phyloP scores from a whole-genome alignment of 257 asterid species.

The Handroanthus guayacan region DNA sequence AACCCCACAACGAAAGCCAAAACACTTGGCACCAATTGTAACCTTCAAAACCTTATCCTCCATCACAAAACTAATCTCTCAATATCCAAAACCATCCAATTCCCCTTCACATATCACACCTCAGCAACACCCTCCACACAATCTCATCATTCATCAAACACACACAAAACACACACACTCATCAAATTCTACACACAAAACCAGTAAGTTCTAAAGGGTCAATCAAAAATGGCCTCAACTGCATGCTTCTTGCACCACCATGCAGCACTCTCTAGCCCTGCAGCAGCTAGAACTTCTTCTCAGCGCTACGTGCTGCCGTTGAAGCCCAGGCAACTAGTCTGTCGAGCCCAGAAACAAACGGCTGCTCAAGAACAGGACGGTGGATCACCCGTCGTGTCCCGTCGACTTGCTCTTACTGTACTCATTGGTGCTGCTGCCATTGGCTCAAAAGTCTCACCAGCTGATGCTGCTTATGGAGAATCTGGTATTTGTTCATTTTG shows the following conservation, averaged over 20 bases:
- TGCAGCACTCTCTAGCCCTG: conserved; percentile 50
- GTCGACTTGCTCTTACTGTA: conserved; percentile 68
- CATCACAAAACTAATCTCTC: conserved; percentile 48
- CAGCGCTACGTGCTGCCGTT: conserved; percentile 44
- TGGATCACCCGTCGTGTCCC: conserved; percentile 48
- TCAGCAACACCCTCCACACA: conserved; percentile 32
- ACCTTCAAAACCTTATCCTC: conserved; percentile 57
- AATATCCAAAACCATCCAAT: conserved; percentile 43
- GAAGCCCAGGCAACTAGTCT: conserved; percentile 55
- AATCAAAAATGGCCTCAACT: conserved; percentile 71
- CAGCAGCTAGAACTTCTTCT: conserved; percentile 42
- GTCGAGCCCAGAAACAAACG: conserved; percentile 63
- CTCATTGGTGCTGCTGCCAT: conserved; percentile 74
- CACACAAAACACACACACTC: too few relatives aligned
- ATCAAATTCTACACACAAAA: conserved; percentile 6
- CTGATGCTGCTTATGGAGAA: conserved; percentile 93
- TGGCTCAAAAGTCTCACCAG: conserved; percentile 80
- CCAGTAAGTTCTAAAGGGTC: neutral
- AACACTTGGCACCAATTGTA: conserved; percentile 48
- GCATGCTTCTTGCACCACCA: conserved; percentile 76
- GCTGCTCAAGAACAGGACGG: conserved; percentile 36
- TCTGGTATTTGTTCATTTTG: conserved; percentile 51
- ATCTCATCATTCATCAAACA: neutral
- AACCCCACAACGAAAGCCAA: neutral
- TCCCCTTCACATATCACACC: conserved; percentile 44